Evolutionary conservation across 495 filamentous ascomycete genomes (phyloP).

Genomic region (Paragyromitra xinjiangensis): DNA sequence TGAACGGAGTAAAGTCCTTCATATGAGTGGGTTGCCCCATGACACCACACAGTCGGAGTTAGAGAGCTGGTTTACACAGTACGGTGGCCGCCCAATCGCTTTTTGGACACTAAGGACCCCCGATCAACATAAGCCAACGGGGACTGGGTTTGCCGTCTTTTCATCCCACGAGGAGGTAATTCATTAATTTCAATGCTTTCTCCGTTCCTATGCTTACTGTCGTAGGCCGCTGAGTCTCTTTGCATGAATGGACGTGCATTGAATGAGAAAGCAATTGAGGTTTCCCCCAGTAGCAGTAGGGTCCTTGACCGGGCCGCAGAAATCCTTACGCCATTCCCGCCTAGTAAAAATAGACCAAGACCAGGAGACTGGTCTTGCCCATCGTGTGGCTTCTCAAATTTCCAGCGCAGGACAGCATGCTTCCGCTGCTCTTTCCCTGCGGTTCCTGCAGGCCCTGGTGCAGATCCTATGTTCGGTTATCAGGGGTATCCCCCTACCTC

Average conservation of each 20-base stretch:
- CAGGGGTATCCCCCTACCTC: constrained; percentile 72
- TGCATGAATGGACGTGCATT: constrained; percentile 99
- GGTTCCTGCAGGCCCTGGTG: constrained; percentile 76
- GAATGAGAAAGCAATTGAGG: constrained; percentile 98
- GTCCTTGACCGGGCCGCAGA: constrained; percentile 94
- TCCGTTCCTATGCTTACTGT: constrained; percentile 44
- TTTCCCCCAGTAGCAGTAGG: constrained; percentile 92
- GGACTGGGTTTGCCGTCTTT: constrained; percentile 96
- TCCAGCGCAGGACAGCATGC: constrained; percentile 96
- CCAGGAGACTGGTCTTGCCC: constrained; percentile 99
- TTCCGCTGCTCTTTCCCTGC: constrained; percentile 99
- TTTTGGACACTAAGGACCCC: constrained; percentile 98
- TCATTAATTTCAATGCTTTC: constrained; percentile 17
- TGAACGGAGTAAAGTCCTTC: constrained; percentile 95
- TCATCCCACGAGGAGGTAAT: constrained; percentile 98
- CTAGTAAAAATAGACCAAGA: constrained; percentile 95
- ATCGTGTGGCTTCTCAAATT: constrained; percentile 90
- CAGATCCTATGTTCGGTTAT: constrained; percentile 78
- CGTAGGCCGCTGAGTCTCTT: constrained; percentile 88
- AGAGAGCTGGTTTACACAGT: constrained; percentile 99
- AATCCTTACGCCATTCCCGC: constrained; percentile 94
- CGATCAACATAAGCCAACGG: constrained; percentile 98
- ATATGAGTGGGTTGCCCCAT: constrained; percentile 95
- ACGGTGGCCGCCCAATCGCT: constrained; percentile 96
- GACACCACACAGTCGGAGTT: constrained; percentile 98